These are phyloP conservation scores for Diplogelasinospora grovesii DNA, from an alignment of 495 filamentous ascomycete genomes.

Conservation along the genomic window DNA sequence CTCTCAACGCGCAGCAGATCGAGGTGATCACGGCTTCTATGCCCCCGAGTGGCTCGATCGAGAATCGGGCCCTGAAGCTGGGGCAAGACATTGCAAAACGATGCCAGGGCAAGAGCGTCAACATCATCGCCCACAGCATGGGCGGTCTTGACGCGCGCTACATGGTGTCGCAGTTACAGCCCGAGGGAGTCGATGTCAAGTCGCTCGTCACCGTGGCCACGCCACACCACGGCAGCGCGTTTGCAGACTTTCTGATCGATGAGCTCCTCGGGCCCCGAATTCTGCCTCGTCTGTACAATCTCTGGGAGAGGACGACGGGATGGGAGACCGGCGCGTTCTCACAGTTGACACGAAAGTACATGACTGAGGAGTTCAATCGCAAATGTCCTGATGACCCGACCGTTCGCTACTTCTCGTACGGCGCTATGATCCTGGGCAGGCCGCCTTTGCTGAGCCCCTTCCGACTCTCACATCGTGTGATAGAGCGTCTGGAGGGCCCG, in stretches of 20 bases:
- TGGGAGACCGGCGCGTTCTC: conserved; percentile 77
- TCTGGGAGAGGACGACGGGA: conserved; percentile 53
- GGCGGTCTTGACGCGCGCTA: conserved; percentile 85
- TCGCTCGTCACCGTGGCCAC: conserved; percentile 85
- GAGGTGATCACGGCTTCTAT: conserved; percentile 79
- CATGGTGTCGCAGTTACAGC: conserved; percentile 78
- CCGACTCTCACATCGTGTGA: conserved; percentile 61
- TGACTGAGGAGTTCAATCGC: conserved; percentile 77
- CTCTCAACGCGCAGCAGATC: conserved; percentile 60
- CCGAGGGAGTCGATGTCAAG: conserved; percentile 55
- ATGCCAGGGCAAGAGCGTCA: conserved; percentile 67
- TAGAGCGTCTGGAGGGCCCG: conserved; percentile 63
- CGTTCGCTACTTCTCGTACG: conserved; percentile 93
- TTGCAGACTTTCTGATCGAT: conserved; percentile 78
- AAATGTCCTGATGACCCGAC: conserved; percentile 62
- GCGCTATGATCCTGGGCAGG: conserved; percentile 55
- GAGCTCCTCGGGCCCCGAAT: conserved; percentile 60
- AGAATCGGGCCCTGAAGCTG: conserved; percentile 63
- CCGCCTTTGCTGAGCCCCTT: conserved; percentile 68
- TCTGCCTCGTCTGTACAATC: conserved; percentile 64
- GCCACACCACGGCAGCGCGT: conserved; percentile 77
- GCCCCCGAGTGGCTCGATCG: conserved; percentile 72
- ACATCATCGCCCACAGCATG: conserved; percentile 76
- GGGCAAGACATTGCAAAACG: conserved; percentile 56
- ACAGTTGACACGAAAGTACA: conserved; percentile 78